Base-by-base conservation (phyloP, 768 basidiomycete species). In the Chiua virens region DNA sequence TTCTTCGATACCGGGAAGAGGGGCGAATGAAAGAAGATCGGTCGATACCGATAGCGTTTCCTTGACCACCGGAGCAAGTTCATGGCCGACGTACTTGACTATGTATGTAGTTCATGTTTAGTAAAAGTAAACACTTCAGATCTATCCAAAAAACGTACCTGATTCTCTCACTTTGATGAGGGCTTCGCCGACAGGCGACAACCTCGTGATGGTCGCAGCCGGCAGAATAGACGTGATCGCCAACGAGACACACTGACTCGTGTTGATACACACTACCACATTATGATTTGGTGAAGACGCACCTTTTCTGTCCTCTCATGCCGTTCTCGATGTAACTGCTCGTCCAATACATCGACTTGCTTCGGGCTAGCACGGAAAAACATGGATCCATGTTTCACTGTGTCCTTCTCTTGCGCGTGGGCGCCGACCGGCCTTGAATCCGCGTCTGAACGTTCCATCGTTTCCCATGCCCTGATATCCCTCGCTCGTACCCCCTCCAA, bases 1-100 rank as follows among this genome's bases (percentile, higher is more conserved):
- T 13, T 72, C 68, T 5, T 71, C 69, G 8, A 89, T 70, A 0
- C 83, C 84, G 0, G 78, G 75, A 14, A 88, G 60, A 10, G 87
- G 87, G 0, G 72, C 78, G 25, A 81, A 73, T n/a, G 73, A 61
- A 41, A 80, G 54, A 20, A 73, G 37, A 18, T 74, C 69, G 13
- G 69, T 55, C 10, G 72, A 71, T 17, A 68, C 39, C 13, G 71
- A 52, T 18, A 79, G 64, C 0, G 64, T 63, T 32, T 77, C 76
- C 45, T 71, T 67, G 4, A 71, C 53, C 20, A 75, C 52, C 4
- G 73, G 64, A 0, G 62, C 64, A 8, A 71, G 56, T 11, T 67
- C 61, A n/a, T 68, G 68, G 2, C 73, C 57, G 5, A 74, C 48
- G n/a, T 66, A 70, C 22, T 60, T 66, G 45, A 67, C 64, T 44